Evolutionary conservation across 169 alveolate genomes (phyloP), one percentile per base, ranked within the genome.

Genomic region (Pseudocohnilembus persalinus): DNA sequence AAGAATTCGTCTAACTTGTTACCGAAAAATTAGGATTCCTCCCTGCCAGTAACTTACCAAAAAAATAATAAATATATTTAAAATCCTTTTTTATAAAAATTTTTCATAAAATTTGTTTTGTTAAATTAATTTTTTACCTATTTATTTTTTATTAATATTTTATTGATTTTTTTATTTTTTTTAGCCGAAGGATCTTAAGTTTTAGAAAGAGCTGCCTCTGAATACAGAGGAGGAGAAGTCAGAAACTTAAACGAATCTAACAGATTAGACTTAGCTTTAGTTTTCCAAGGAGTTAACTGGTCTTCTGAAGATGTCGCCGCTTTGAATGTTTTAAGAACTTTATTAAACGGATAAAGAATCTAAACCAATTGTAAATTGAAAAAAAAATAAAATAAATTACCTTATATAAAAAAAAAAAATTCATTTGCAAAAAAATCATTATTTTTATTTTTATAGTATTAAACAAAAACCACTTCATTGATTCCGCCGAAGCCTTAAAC

Each of bases 161-260:
- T 49, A 49, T 11, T 49, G 68, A 49, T 49, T 49, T 20, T 11
- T 11, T 49, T 49, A 49, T 11, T 11, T 49, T 11, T 11, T 11
- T 11, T 20, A 49, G 49, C 77, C 29, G 76, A 79, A 49, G 74
- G 76, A 31, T 90, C 87, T 73, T 90, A 85, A 49, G 74, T 31
- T 26, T 81, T 83, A 80, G 31, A 79, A 81, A 88, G 94, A 85
- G 77, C 79, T n/a, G 49, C 75, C 25, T 68, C 94, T 25, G 89
- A 89, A 81, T 92, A 92, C 86, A 84, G 88, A 29, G 96, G 96
- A 74, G 96, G 96, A 32, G 96, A 92, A 76, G 88, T 83, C 35
- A 89, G 96, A 90, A 92, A 88, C 64, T 88, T 93, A 87, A 90
- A 94, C 63, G 96, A 92, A 76, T 82, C 87, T 33, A 90, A 88